A percentile compares a stretch with the other conserved stretches of the same genome.
These are phyloP conservation scores for Pseudocercospora vitis DNA, from an alignment of 2,329 filamentous ascomycete genomes.

Conservation along the genomic window DNA sequence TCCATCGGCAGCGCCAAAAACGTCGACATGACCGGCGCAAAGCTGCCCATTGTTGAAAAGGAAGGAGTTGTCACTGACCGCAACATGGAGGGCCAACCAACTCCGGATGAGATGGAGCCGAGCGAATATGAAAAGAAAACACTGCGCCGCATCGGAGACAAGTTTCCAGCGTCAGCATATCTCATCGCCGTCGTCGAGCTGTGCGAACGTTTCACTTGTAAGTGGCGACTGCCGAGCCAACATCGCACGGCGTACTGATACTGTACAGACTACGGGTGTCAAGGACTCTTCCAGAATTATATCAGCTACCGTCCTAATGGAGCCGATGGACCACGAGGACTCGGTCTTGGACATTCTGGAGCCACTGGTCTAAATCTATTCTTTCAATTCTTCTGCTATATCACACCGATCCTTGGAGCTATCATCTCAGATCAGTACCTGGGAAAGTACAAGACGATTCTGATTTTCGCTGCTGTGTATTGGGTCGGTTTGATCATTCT, in stretches of 20 bases:
- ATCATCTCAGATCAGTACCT: constrained; percentile 65
- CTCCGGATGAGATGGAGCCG: constrained; percentile 40
- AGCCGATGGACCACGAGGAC: constrained; percentile 43
- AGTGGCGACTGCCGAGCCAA: neutral
- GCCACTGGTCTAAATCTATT: constrained; percentile 48
- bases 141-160: constrained; percentile 49
- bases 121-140: constrained; percentile 46
- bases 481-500: constrained; percentile 67
- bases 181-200: constrained; percentile 52
- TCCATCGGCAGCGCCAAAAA: constrained; percentile 21
- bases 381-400: constrained; percentile 52
- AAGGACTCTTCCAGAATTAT: constrained; percentile 53
- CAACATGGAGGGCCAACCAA: constrained; percentile 26
- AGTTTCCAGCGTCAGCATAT: constrained; percentile 49
- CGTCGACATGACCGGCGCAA: constrained; percentile 27
- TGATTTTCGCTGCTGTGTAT: constrained; percentile 63
- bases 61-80: constrained; percentile 11
- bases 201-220: constrained; percentile 49
- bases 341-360: constrained; percentile 43
- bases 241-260: neutral
- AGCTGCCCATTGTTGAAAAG: constrained; percentile 22
- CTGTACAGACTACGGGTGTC: constrained; percentile 35
- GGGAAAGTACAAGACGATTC: constrained; percentile 69
- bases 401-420: constrained; percentile 49
- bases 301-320: constrained; percentile 45